Base-by-base conservation (phyloP, 2,329 filamentous ascomycete genomes). In the Ascosphaera apis region DNA sequence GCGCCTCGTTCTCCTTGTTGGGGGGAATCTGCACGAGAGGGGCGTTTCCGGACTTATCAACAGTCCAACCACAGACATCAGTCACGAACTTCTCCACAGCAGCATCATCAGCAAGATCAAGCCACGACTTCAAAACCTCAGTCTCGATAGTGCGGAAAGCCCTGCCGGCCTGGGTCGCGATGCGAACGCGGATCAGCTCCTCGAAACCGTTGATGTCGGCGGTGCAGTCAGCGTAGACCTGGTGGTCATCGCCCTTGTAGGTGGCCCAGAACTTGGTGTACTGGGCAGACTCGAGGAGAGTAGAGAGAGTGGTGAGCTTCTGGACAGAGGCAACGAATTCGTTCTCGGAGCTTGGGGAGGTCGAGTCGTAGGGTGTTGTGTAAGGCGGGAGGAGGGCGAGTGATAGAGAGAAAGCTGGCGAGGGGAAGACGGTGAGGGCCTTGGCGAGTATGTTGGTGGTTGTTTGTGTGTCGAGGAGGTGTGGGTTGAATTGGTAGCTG, bases 401-500 rank as follows among this genome's bases (percentile, higher is more conserved):
- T 50, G 79, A 78, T 49, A 95, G 81, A 48, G 75, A 76, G 72
- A 95, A 98, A 59, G 95, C 84, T 32, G 88, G 74, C 15, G 80
- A 84, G 44, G 88, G 88, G 67, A 98, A 98, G 62, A 92, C 80
- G 47, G 86, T 92, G 55, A 98, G 75, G 46, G 84, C 71, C 68
- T 95, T 98, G 66, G 91, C 84, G 56, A 98, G 82, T 63, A 95
- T 79, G 69, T 95, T 95, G 67, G 88, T 95, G 59, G 88, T 83
- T 53, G 86, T 82, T 61, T 98, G 88, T 53, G 92, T 80, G 65
- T 88, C 86, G 54, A 84, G 75, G 48, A 92, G 81, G 66, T 95
- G 84, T 36, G 88, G 88, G 72, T 98, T 98, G 65, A 98, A 92
- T 65, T 98, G 91, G 69, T 98, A 98, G 45, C 88, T 98, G 39